phyloP scores from a whole-genome alignment of 2,329 filamentous ascomycete genomes.

The Xenosphaeropsis pyriputrescens region DNA sequence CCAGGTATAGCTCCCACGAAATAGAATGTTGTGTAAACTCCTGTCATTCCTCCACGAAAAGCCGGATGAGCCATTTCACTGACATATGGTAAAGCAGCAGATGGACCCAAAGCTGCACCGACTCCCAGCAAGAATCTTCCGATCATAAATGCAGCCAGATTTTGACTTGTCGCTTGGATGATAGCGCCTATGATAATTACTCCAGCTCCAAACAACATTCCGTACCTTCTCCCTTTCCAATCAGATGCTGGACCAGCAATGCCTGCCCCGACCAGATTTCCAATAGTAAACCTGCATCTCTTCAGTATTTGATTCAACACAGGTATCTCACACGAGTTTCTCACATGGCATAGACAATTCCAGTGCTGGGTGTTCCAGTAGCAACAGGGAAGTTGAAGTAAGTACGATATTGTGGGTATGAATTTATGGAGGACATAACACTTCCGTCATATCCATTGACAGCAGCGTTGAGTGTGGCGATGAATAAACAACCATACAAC shows the following conservation, averaged over 20 bases:
- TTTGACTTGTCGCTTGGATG: constrained; percentile 20
- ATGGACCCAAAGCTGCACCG: constrained; percentile 25
- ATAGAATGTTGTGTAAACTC: constrained; percentile 12
- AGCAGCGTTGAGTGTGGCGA: constrained; percentile 27
- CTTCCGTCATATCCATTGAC: constrained; percentile 34
- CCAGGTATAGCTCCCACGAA: constrained; percentile 10
- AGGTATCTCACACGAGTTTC: not conserved
- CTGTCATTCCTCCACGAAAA: constrained; percentile 24
- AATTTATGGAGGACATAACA: constrained; percentile 32
- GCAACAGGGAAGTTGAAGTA: constrained; percentile 25
- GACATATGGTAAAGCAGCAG: constrained; percentile 26
- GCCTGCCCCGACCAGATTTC: constrained; percentile 27
- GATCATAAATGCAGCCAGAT: constrained; percentile 23
- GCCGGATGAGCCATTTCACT: constrained; percentile 27
- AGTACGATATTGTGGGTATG: constrained; percentile 25
- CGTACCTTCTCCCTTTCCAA: constrained; percentile 24
- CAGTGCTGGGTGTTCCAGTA: constrained; percentile 24
- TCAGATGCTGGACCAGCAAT: constrained; percentile 26
- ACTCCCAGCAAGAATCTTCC: constrained; percentile 45
- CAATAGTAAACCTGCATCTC: constrained; percentile 18
- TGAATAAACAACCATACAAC: constrained; percentile 24
- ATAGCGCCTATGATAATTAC: constrained; percentile 26
- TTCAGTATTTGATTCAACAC: too few species aligned
- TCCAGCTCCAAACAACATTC: constrained; percentile 25
- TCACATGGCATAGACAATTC: constrained; percentile 32